Percentiles rank a stretch among this genome's conserved stretches.
Conservation (phyloP, 2,329 filamentous ascomycete genomes). For the Exophiala bonariae region DNA sequence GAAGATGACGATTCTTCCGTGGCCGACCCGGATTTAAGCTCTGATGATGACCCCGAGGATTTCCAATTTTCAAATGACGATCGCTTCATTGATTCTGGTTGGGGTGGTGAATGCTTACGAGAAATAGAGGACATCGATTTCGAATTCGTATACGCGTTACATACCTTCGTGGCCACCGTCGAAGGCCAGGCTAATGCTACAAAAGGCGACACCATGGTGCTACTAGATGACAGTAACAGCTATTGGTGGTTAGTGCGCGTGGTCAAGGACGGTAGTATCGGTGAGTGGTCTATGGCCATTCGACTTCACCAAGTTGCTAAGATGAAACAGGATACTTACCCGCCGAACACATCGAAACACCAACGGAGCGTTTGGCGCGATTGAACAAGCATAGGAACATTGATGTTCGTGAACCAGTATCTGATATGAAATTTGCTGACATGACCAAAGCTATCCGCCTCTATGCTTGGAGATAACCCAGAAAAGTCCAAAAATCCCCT, state of each 20-base stretch:
- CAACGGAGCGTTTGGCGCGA: slow-evolving; percentile 87
- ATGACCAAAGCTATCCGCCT: slow-evolving; percentile 60
- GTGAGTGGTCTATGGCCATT: slow-evolving; percentile 41
- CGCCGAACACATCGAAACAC: slow-evolving; percentile 97
- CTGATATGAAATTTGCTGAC: slow-evolving; percentile 23
- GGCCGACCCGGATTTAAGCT: slow-evolving; percentile 46
- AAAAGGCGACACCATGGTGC: slow-evolving; percentile 97
- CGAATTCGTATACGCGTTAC: slow-evolving; percentile 96
- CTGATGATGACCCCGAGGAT: slow-evolving; percentile 63
- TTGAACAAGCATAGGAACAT: slow-evolving; percentile 98
- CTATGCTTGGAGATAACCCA: slow-evolving; percentile 70
- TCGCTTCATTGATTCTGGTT: slow-evolving; percentile 69
- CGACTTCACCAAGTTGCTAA: slow-evolving; percentile 22
- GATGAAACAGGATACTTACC: slow-evolving; percentile 75
- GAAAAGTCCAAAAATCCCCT: slow-evolving; percentile 82
- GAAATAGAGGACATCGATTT: slow-evolving; percentile 98
- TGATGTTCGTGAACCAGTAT: slow-evolving; percentile 64
- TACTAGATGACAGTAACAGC: slow-evolving; percentile 97
- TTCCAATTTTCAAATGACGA: slow-evolving; percentile 58
- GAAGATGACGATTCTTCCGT: slow-evolving; percentile 36
- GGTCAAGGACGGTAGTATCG: slow-evolving; percentile 96
- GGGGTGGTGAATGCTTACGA: slow-evolving; percentile 83
- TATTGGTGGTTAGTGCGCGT: slow-evolving; percentile 99
- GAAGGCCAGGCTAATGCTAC: slow-evolving; percentile 98
- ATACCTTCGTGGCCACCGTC: slow-evolving; percentile 96